These are phyloP conservation scores for Ophiostoma ips DNA, from an alignment of 2,329 filamentous ascomycete species.

Conservation along the genomic window DNA sequence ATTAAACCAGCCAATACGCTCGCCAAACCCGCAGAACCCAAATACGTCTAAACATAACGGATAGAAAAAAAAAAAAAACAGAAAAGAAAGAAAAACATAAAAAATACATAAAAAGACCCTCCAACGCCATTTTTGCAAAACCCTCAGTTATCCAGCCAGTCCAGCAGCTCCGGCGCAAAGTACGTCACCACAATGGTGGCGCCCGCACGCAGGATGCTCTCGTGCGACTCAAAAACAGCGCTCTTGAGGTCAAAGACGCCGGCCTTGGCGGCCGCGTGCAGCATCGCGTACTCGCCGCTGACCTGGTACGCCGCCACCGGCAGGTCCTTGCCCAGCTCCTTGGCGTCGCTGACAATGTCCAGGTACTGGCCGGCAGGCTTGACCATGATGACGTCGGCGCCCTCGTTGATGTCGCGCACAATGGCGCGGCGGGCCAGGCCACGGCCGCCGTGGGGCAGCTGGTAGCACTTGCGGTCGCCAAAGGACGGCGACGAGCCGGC, in stretches of 20 bases:
- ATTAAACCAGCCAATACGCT: too few relatives aligned
- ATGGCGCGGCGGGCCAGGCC: conserved; percentile 88
- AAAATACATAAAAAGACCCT: background rate
- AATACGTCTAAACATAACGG: background rate
- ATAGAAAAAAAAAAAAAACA: background rate
- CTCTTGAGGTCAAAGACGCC: conserved; percentile 90
- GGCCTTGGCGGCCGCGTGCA: conserved; percentile 86
- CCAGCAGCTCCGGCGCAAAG: conserved; percentile 71
- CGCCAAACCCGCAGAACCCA: too few relatives aligned
- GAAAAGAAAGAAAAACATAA: background rate
- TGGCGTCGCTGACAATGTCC: conserved; percentile 95
- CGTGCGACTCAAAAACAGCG: conserved; percentile 90
- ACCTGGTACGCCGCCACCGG: conserved; percentile 95
- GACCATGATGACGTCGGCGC: conserved; percentile 97
- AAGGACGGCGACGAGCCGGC: conserved; percentile 84
- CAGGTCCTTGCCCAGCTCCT: conserved; percentile 81
- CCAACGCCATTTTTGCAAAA: background rate
- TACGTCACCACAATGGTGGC: conserved; percentile 90
- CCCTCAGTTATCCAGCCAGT: conserved; percentile 35
- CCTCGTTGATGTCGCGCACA: conserved; percentile 76
- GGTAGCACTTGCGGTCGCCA: conserved; percentile 92
- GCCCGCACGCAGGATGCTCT: conserved; percentile 84
- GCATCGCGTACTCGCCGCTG: conserved; percentile 95
- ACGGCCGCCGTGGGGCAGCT: conserved; percentile 82
- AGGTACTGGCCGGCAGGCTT: conserved; percentile 94